Evolutionary conservation across 148 eudicot genomes (phyloP).

Genomic region (Talinum fruticosum): DNA sequence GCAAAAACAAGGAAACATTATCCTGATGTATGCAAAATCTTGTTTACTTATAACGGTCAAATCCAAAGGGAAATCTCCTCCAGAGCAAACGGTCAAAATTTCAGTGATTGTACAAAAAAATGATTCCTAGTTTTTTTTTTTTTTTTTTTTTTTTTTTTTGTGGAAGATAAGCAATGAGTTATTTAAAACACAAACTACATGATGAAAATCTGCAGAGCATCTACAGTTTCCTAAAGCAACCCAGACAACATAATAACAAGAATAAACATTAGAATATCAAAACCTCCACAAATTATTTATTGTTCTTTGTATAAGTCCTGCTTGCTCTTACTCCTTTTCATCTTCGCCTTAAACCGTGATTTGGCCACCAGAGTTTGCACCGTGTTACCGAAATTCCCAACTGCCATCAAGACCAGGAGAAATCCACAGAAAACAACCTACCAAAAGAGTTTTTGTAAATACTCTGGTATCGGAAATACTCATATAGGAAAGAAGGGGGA

Average conservation of each 20-base stretch:
- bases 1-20: no score
- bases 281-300: not conserved
- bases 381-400: slow-evolving; percentile 42
- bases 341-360: slow-evolving; percentile 51
- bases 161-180: not conserved
- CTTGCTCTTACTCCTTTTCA: slow-evolving; percentile 48
- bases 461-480: not conserved
- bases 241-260: not conserved
- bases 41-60: not conserved
- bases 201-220: not conserved
- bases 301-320: slow-evolving; percentile 14
- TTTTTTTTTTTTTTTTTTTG: not conserved
- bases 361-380: slow-evolving; percentile 44
- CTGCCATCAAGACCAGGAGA: slow-evolving; percentile 45
- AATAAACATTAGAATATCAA: not conserved
- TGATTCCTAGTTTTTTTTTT: not conserved
- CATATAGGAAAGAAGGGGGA: not conserved
- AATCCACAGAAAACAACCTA: slow-evolving; percentile 51
- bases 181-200: not conserved
- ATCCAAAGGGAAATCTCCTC: not conserved
- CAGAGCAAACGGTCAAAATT: not conserved
- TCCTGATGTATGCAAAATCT: not conserved
- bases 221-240: not conserved
- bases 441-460: not conserved
- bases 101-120: slow-evolving; percentile 1